These are phyloP conservation scores for Kuraishia piskuri DNA, from an alignment of 805 yeast species.

Conservation along the genomic window DNA sequence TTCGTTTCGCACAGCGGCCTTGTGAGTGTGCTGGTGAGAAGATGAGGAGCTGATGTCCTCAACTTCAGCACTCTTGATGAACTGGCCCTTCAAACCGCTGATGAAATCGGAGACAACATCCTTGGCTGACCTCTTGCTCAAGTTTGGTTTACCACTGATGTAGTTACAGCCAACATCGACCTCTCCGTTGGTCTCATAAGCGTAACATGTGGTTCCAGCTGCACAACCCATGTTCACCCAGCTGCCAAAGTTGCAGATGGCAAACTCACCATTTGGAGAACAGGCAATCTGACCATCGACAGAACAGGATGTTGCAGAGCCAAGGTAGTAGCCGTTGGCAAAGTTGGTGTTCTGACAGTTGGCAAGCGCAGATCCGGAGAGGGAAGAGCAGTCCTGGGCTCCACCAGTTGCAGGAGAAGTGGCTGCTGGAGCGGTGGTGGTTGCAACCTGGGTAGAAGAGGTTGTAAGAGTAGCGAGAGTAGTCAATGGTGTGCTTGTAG, in stretches of 20 bases:
- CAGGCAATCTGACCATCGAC: constrained; percentile 45
- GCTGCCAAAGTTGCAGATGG: constrained; percentile 45
- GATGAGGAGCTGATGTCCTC: not conserved
- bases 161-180: constrained; percentile 45
- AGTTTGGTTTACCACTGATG: constrained; percentile 19
- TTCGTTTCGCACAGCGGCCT: not conserved
- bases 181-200: constrained; percentile 31
- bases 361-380: constrained; percentile 32
- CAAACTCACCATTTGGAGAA: constrained; percentile 37
- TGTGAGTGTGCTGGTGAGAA: not conserved
- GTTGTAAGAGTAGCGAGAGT: constrained; percentile 9
- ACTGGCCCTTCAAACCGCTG: not conserved
- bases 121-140: constrained; percentile 17
- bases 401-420: constrained; percentile 6
- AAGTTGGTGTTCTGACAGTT: constrained; percentile 36
- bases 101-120: not conserved
- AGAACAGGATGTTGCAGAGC: constrained; percentile 30
- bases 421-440: constrained; percentile 9
- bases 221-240: constrained; percentile 56
- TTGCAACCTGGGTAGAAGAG: constrained; percentile 8
- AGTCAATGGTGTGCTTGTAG: constrained; percentile 7
- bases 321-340: constrained; percentile 31
- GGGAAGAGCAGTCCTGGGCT: constrained; percentile 21
- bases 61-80: not conserved
- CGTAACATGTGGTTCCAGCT: constrained; percentile 56